Evolutionary conservation across 2,329 filamentous ascomycete genomes (phyloP).

Genomic region (Colletotrichum sp.): DNA sequence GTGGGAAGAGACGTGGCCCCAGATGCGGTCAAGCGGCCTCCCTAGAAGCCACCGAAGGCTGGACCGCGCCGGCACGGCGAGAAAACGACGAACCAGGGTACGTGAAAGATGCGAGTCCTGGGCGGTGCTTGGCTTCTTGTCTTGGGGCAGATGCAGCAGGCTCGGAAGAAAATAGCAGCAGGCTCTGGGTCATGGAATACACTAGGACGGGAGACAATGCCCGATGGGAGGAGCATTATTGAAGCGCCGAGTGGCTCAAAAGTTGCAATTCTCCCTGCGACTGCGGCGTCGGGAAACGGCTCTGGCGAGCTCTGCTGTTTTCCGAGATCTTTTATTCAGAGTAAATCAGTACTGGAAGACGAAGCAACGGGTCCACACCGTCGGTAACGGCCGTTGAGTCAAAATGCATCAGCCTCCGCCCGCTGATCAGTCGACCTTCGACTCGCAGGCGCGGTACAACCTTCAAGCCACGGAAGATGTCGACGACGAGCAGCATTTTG

Average conservation of each 20-base stretch:
- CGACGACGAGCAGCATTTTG: constrained; percentile 22
- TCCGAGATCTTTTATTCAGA: no score
- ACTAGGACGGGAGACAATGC: not conserved
- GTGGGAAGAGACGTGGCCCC: not conserved
- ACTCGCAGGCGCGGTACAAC: constrained; percentile 35
- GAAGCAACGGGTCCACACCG: not conserved
- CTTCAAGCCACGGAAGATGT: constrained; percentile 32
- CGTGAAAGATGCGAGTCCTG: not conserved
- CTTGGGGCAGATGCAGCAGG: not conserved
- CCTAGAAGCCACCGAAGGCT: not conserved
- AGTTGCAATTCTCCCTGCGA: not conserved
- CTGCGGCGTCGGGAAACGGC: not conserved
- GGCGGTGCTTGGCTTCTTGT: not conserved
- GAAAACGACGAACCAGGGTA: not conserved
- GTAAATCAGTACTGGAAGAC: not conserved
- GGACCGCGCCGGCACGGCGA: not conserved
- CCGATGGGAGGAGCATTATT: not conserved
- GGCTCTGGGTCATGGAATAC: not conserved
- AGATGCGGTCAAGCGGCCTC: constrained; percentile 9
- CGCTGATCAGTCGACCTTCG: constrained; percentile 26
- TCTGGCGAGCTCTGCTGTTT: not conserved
- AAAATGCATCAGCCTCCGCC: constrained; percentile 9
- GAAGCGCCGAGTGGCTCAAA: not conserved
- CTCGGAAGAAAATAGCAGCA: not conserved
- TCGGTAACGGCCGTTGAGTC: not conserved